phyloP scores from a whole-genome alignment of 352 stramenopile species.

The Globisporangium cystogenes region DNA sequence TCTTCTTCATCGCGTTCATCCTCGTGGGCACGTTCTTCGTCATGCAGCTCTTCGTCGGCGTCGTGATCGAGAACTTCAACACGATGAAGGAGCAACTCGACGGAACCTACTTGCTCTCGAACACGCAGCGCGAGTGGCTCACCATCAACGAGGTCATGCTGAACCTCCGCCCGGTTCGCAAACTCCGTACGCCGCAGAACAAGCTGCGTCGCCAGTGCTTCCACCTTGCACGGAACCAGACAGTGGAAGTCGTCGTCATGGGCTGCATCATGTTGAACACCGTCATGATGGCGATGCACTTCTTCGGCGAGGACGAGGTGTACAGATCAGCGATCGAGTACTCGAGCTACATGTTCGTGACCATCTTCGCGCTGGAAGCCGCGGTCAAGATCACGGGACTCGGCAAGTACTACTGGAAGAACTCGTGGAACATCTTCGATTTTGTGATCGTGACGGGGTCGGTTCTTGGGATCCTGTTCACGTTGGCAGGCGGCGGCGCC shows the following conservation, averaged over 20 bases:
- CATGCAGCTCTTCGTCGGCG: constrained; percentile 91
- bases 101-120: constrained; percentile 61
- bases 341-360: constrained; percentile 79
- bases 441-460: constrained; percentile 51
- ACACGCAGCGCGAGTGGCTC: constrained; percentile 71
- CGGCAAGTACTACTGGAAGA: constrained; percentile 73
- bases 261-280: constrained; percentile 88
- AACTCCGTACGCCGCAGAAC: constrained; percentile 39
- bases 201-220: constrained; percentile 26
- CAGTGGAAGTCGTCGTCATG: constrained; percentile 76
- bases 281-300: constrained; percentile 73
- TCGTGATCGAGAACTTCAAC: constrained; percentile 94
- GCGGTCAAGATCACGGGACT: constrained; percentile 79
- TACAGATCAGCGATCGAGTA: constrained; percentile 55
- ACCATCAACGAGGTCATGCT: constrained; percentile 53
- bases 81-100: constrained; percentile 63
- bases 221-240: constrained; percentile 34
- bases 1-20: constrained; percentile 91
- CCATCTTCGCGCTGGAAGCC: constrained; percentile 81
- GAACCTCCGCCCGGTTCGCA: constrained; percentile 32
- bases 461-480: constrained; percentile 47
- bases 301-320: constrained; percentile 76
- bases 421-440: constrained; percentile 85
- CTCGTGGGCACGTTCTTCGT: constrained; percentile 89
- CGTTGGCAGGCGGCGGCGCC: constrained; percentile 31